Base-by-base conservation (phyloP, 768 basidiomycete genomes). In the Tephrocybe sp. region DNA sequence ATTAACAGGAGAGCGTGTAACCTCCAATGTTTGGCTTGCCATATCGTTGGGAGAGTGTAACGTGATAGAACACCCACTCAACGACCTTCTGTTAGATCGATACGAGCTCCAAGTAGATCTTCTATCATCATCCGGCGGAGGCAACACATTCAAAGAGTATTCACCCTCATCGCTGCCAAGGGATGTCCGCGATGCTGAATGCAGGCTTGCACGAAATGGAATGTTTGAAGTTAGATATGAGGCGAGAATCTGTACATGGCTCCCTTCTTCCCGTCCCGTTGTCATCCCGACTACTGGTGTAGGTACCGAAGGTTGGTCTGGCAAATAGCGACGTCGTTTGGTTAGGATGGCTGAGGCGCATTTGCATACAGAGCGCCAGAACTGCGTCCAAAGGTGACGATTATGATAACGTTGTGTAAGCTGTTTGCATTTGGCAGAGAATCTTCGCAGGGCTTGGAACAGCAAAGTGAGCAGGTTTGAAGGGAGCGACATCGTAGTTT, bases 1-100 rank as follows among this genome's bases (percentile, higher is more conserved):
- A 38, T 16, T 37, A 7, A 31, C 15, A 12, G 16, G 6, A 13
- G 40, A 33, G 33, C 31, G 45, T 15, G 24, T n/a, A 6, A 46
- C 3, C 1, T 37, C 4, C 15, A 47, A 29, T 30, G 13, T 47
- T 27, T 52, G 51, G 39, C 25, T 34, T 12, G 51, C 46, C 21
- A 47, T 42, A 22, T 33, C 8, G 19, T 47, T 47, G 15, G 8
- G 23, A 1, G 31, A 31, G n/a, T 42, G 7, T 2, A 41, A 31
- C 18, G 33, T 19, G 33, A 42, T 29, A 1, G 45, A 42, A 12
- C 3, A 23, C 10, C 21, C 22, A 38, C 16, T 18, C 9, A 9
- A 3, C 12, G 40, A 41, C 11, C 9, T 24, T 13, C 21, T 2
- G 12, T 24, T 22, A 4, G 22, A 2, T 13, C 19, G 15, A 27